These are phyloP conservation scores for Hygrophorus russula DNA, from an alignment of 768 basidiomycete genomes.

Conservation along the genomic window DNA sequence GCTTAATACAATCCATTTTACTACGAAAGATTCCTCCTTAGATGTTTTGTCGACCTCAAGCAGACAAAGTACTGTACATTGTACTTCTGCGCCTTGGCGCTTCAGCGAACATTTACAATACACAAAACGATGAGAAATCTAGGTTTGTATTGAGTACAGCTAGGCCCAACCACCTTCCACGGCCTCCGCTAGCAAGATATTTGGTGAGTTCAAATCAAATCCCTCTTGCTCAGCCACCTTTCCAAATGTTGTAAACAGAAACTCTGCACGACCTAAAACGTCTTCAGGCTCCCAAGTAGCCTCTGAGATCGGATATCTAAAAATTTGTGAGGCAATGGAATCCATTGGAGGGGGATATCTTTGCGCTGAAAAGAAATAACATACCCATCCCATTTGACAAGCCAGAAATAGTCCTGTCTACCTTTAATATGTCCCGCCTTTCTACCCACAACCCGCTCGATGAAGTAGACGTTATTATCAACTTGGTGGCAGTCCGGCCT, in stretches of 20 bases:
- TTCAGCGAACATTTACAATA: no score
- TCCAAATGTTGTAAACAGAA: slow-evolving; percentile 20
- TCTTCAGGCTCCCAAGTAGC: slow-evolving; percentile 26
- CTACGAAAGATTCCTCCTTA: no score
- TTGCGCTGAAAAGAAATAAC: slow-evolving; percentile 3
- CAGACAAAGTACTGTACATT: no score
- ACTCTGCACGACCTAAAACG: slow-evolving; percentile 16
- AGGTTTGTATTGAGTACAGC: no score
- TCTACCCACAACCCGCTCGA: slow-evolving; percentile 25
- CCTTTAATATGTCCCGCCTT: slow-evolving; percentile 3
- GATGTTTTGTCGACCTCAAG: no score
- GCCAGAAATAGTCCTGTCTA: slow-evolving; percentile 19
- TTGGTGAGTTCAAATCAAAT: slow-evolving; percentile 14
- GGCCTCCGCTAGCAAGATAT: slow-evolving; percentile 22
- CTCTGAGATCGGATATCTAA: slow-evolving; percentile 21
- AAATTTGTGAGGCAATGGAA: not conserved
- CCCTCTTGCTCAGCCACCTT: slow-evolving; percentile 17
- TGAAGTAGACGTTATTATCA: slow-evolving; percentile 17
- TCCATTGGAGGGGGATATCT: not conserved
- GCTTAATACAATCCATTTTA: no score
- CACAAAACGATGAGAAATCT: no score
- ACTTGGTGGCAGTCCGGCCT: slow-evolving; percentile 19
- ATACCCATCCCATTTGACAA: slow-evolving; percentile 31
- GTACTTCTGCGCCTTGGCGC: no score
- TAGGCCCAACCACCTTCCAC: slow-evolving; percentile 18